These are phyloP conservation scores for Eutrema heterophyllum DNA, from an alignment of 345 rosid species.

Conservation along the genomic window DNA sequence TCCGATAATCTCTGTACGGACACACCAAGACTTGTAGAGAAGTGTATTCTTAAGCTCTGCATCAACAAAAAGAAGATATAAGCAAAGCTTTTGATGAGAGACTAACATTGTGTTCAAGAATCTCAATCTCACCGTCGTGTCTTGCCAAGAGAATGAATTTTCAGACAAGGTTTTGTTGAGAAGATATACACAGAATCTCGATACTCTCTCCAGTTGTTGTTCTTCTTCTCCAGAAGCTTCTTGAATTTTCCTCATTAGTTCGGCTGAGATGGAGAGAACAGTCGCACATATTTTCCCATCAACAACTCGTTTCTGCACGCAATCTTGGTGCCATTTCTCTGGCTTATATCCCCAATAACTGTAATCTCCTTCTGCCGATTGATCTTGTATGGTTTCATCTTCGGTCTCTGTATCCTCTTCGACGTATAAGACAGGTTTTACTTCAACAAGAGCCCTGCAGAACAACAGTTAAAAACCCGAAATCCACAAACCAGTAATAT, in stretches of 20 bases:
- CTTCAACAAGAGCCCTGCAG: constrained; percentile 84
- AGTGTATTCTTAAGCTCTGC: constrained; percentile 64
- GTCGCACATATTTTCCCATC: constrained; percentile 55
- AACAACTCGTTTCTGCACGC: constrained; percentile 66
- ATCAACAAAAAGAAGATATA: constrained; percentile 7
- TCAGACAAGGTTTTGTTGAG: constrained; percentile 58
- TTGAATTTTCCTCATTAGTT: constrained; percentile 40
- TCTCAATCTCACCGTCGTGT: constrained; percentile 50
- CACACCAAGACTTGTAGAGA: constrained; percentile 46
- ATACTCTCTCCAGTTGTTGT: constrained; percentile 40
- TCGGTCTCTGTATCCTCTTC: constrained; percentile 37
- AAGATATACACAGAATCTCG: constrained; percentile 69
- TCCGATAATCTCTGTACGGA: constrained; percentile 35
- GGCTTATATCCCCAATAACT: constrained; percentile 52
- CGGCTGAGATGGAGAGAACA: constrained; percentile 53
- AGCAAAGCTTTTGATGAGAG: constrained; percentile 8
- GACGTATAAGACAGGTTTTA: constrained; percentile 76
- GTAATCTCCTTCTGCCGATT: constrained; percentile 13
- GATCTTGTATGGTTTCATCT: constrained; percentile 28
- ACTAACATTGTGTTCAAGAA: not conserved
- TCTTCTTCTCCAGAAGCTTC: constrained; percentile 24
- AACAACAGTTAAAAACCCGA: not conserved
- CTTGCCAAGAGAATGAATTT: constrained; percentile 65
- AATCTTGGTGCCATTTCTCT: constrained; percentile 78
- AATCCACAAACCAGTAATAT: not conserved